Evolutionary conservation across 2,329 filamentous ascomycete species (phyloP).

Genomic region (Penicillium italicum): DNA sequence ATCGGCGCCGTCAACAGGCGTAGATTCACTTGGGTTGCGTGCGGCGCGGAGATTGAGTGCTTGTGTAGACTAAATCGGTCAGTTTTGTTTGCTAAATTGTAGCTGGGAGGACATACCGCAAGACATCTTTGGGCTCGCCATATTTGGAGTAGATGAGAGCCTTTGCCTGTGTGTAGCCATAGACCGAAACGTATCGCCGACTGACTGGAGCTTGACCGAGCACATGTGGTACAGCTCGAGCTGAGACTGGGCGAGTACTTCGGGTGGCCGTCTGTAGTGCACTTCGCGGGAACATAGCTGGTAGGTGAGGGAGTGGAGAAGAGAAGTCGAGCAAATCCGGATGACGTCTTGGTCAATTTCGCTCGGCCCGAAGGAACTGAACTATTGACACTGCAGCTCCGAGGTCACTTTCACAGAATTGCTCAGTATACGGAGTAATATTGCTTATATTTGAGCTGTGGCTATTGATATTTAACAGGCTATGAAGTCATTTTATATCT

Average conservation of each 20-base stretch:
- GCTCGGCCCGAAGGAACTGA: constrained; percentile 19
- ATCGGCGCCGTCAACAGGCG: constrained; percentile 87
- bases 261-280: constrained; percentile 21
- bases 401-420: not conserved
- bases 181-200: constrained; percentile 44
- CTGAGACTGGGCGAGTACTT: constrained; percentile 9
- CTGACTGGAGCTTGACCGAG: constrained; percentile 16
- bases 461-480: not conserved
- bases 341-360: constrained; percentile 17
- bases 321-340: constrained; percentile 3
- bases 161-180: constrained; percentile 51
- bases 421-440: no score
- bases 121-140: constrained; percentile 49
- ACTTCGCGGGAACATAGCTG: constrained; percentile 31
- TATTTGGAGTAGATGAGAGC: constrained; percentile 48
- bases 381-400: not conserved
- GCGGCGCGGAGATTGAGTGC: constrained; percentile 48
- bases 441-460: not conserved
- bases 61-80: constrained; percentile 40
- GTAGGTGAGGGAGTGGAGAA: not conserved
- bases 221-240: constrained; percentile 8
- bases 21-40: constrained; percentile 67
- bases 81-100: not conserved
- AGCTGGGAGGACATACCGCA: constrained; percentile 32
- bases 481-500: not conserved